phyloP scores from a whole-genome alignment of 495 filamentous ascomycete species.

The Cudoniella acicularis region DNA sequence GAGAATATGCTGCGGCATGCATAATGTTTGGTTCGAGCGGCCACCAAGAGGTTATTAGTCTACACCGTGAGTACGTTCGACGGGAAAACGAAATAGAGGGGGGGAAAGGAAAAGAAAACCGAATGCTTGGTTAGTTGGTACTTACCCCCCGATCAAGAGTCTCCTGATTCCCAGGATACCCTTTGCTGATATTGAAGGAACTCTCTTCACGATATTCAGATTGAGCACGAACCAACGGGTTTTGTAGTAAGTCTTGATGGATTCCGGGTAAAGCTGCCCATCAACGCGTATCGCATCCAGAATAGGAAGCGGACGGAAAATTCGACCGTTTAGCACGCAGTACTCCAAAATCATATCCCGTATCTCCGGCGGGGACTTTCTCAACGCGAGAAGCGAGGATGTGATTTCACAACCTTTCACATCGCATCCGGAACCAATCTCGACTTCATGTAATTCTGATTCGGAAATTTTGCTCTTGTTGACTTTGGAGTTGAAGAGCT shows the following conservation, averaged over 20 bases:
- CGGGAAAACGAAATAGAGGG: too few species aligned
- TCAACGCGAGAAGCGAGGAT: not conserved
- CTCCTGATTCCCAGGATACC: too few species aligned
- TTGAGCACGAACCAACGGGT: not conserved
- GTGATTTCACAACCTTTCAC: not conserved
- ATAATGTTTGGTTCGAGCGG: too few species aligned
- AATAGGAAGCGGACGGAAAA: too few species aligned
- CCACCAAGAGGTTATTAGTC: too few species aligned
- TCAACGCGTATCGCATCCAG: not conserved
- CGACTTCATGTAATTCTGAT: not conserved
- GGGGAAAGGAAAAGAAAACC: too few species aligned
- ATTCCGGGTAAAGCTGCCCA: not conserved
- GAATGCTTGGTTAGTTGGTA: too few species aligned
- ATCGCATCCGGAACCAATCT: not conserved
- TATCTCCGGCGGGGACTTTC: not conserved
- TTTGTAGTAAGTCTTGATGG: not conserved
- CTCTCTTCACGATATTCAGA: too few species aligned
- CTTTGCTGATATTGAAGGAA: too few species aligned
- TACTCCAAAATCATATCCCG: not conserved
- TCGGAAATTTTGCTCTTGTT: not conserved
- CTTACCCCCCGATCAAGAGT: too few species aligned
- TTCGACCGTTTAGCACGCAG: not conserved
- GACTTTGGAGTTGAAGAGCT: not conserved
- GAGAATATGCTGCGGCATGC: too few species aligned
- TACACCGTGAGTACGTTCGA: too few species aligned